Base-by-base conservation (phyloP, 169 alveolate genomes). In the Pseudocohnilembus persalinus region DNA sequence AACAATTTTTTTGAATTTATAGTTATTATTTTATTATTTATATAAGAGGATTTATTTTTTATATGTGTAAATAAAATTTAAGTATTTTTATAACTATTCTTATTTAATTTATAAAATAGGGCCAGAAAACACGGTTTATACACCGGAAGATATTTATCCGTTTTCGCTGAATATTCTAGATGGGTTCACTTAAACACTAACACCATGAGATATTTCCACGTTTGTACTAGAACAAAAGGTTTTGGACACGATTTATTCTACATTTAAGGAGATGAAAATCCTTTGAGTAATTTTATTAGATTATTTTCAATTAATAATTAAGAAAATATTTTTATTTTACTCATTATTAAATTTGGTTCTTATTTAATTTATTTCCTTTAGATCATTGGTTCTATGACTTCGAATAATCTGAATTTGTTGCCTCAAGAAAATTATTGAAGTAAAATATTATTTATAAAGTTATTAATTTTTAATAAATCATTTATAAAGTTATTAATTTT, bases 311-410 rank as follows among this genome's bases (percentile, higher is more conserved):
- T 79, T 6, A 79, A 29, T 64, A n/a, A n/a, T n/a, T n/a, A n/a
- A n/a, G n/a, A n/a, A n/a, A n/a, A n/a, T n/a, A n/a, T n/a, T n/a
- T n/a, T n/a, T n/a, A n/a, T n/a, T n/a, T n/a, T n/a, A n/a, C n/a
- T n/a, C n/a, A n/a, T n/a, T n/a, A n/a, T n/a, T n/a, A n/a, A n/a
- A n/a, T n/a, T n/a, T n/a, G n/a, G n/a, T n/a, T 15, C 73, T 11
- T 33, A 34, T 11, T 0, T 77, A 79, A 49, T 28, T 63, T 63
- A n/a, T 49, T 11, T 64, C 4, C 1, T 65, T 29, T 81, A 63
- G 89, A 83, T 75, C 96, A 93, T 83, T 93, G 96, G 96, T 72
- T 90, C 29, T 93, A 93, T 74, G 91, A 88, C 33, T 78, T 90
- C 31, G 85, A 89, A n/a, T 77, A 87, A 49, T 75, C 74, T 80